Evolutionary conservation across 352 stramenopile genomes (phyloP), one percentile per base, ranked within the genome.

Genomic region (Lagenidium giganteum): DNA sequence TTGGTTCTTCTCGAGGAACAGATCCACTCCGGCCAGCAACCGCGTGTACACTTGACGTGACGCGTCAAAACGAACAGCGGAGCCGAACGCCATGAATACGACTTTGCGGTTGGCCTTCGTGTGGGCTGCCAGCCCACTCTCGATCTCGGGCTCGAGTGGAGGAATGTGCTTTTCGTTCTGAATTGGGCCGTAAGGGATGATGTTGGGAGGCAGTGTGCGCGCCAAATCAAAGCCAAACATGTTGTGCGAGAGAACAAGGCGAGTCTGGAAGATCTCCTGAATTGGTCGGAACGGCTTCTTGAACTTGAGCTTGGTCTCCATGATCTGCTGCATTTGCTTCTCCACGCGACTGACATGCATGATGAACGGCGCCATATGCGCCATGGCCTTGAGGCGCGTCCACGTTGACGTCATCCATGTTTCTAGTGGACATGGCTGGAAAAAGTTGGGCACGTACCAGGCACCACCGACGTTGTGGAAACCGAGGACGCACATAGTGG

Each of bases 381-480:
- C n/a, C n/a, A n/a, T n/a, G n/a, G n/a, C n/a, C n/a, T n/a, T n/a
- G n/a, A 42, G 42, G 29, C 50, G 50, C 30, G 47, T 41, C 50
- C 50, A 58, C 22, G 50, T 42, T 36, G 50, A 58, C 29, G 42
- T 42, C 36, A 58, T 58, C 42, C 42, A 52, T 32, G 51, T 21
- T 37, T 58, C 50, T 42, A 58, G 51, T 18, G 50, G 50, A 42
- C 51, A 48, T 8, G 50, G 50, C 28, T 51, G 42, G 13, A 58
- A 17, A 29, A 58, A 58, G 50, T 58, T 42, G 42, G 50, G 50
- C 22, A 58, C 42, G 38, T 52, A 58, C 50, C 50, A 58, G 42
- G 51, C 50, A 23, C 37, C 36, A 26, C 50, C 50, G 21, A 58
- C 50, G 37, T 42, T 42, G 50, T 58, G 52, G 42, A 52, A 42